Percentiles rank a stretch among this genome's conserved stretches.
phyloP scores from a whole-genome alignment of 148 eudicot genomes.

The Dianthus caryophyllus region DNA sequence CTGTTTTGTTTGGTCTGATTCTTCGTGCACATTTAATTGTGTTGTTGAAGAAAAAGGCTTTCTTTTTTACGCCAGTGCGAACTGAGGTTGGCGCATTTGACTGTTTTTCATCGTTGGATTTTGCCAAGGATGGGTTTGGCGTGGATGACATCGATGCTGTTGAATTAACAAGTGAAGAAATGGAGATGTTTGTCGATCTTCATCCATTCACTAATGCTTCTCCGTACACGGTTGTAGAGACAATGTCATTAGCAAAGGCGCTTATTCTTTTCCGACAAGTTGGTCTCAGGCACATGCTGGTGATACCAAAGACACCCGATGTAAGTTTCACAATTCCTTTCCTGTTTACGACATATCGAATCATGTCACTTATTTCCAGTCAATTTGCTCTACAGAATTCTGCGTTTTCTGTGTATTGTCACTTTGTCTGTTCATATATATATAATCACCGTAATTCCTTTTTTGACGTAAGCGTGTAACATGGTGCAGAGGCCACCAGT shows the following conservation, averaged over 20 bases:
- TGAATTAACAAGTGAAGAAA: conserved; percentile 59
- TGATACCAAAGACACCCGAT: conserved; percentile 53
- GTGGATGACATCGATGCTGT: conserved; percentile 57
- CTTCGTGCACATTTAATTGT: conserved; percentile 78
- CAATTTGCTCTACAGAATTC: no score
- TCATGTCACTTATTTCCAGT: neutral
- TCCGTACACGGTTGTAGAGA: conserved; percentile 84
- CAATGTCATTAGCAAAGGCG: conserved; percentile 95
- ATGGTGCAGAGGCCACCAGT: conserved; percentile 74
- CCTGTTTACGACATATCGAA: neutral
- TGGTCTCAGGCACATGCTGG: conserved; percentile 87
- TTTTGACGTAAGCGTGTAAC: conserved; percentile 6
- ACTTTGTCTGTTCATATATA: neutral
- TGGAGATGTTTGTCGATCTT: conserved; percentile 91
- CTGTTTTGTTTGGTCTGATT: conserved; percentile 62
- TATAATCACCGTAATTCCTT: neutral
- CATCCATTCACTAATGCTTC: conserved; percentile 82
- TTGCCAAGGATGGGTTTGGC: conserved; percentile 69
- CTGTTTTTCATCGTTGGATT: conserved; percentile 60
- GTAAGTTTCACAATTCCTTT: conserved; percentile 38
- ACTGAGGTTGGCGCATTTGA: conserved; percentile 37
- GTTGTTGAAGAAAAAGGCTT: conserved; percentile 68
- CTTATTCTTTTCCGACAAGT: conserved; percentile 80
- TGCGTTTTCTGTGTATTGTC: neutral
- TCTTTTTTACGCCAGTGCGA: conserved; percentile 38